Percentiles rank a stretch among this genome's conserved stretches.
phyloP scores from a whole-genome alignment of 169 alveolate genomes.

The Perkinsus marinus region DNA sequence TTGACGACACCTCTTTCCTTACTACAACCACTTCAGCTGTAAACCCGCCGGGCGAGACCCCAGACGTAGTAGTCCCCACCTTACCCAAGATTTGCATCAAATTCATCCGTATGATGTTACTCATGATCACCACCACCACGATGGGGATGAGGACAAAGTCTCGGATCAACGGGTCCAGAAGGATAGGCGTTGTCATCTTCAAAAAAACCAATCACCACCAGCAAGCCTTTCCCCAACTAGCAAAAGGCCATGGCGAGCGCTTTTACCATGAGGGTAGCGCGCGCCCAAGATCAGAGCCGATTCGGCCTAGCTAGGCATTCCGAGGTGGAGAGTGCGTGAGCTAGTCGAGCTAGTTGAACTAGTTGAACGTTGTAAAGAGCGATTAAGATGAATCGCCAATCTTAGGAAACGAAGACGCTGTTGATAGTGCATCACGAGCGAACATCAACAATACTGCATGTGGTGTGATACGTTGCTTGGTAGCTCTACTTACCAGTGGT shows the following conservation, averaged over 20 bases:
- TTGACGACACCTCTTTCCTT: not conserved
- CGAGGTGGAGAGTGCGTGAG: no score
- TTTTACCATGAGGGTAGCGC: not conserved
- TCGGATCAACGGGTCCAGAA: conserved; percentile 34
- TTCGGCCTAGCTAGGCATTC: no score
- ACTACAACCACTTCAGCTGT: not conserved
- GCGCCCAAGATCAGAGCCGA: not conserved
- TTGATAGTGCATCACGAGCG: no score
- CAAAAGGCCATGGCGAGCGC: not conserved
- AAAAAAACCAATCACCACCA: not conserved
- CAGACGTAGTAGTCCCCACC: not conserved
- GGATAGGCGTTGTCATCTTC: not conserved
- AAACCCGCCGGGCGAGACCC: no score
- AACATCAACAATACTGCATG: no score
- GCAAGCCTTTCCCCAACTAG: not conserved
- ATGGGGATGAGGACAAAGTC: conserved; percentile 42
- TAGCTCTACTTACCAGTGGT: not conserved
- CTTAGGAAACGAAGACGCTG: no score
- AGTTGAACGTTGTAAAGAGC: no score
- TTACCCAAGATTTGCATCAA: not conserved
- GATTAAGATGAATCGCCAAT: no score
- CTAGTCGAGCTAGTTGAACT: no score
- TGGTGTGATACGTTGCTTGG: no score
- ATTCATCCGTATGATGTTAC: conserved; percentile 5
- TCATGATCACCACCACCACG: conserved; percentile 30